Evolutionary conservation across 106 monocot species (phyloP), one percentile per base, ranked within the genome.

Genomic region (Agapanthus africanus): DNA sequence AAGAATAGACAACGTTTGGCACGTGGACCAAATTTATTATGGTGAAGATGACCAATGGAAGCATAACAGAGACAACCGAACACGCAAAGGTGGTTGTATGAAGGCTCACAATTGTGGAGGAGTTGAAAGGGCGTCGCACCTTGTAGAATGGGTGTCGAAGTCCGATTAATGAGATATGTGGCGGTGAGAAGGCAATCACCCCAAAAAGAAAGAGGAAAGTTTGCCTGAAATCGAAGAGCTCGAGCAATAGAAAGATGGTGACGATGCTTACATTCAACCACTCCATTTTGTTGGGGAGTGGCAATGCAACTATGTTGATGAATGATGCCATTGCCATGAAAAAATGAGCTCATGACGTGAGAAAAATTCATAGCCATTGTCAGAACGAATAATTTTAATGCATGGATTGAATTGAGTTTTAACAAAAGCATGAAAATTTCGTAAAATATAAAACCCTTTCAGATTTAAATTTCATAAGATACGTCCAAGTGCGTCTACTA

Each of bases 31-130:
- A 54, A 13, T 26, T 54, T n/a, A n/a, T n/a, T n/a, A n/a, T n/a
- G 21, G 10, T 54, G 54, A 13, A 54, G 21, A 11, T 54, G n/a
- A 54, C 23, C 54, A 23, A 26, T 54, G 2, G 54, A 23, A 23
- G 33, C 63, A 63, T 63, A 63, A 63, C 63, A 63, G 1, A 63
- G 19, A 63, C 31, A 63, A 63, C 7, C 63, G n/a, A 63, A 63
- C 14, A 35, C 13, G 6, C 16, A 35, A 6, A 36, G 6, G 21
- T 63, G 63, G 21, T 10, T 5, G 19, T 63, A 63, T 8, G 14
- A 5, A 18, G 63, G 34, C 5, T 18, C 16, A 0, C 19, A 4
- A 15, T n/a, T n/a, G 6, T 35, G 37, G 18, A 63, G 2, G 4
- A 35, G 11, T 5, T 63, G 16, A 6, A 35, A 63, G 6, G 63